Evolutionary conservation across 371 early-diverging fungal genomes (phyloP), one percentile per base, ranked within the genome.

Genomic region (Synchytrium microbalum): DNA sequence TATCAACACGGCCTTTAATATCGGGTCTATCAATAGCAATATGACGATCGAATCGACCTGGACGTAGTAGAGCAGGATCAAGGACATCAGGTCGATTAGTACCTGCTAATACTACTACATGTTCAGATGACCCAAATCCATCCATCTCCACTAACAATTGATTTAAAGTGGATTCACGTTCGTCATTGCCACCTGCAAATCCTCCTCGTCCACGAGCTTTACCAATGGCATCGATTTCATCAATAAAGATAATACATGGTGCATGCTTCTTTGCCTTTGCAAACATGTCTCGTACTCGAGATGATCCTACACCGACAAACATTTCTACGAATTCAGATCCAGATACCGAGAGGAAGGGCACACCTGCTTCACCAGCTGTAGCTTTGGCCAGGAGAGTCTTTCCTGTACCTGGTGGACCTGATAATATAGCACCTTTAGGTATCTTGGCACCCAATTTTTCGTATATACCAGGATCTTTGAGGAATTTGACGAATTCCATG

Each of bases 321-420:
- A 99, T 99, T 76, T 98, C 98, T 27, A 98, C 93, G 72, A 99
- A 98, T 74, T 99, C 99, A 16, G 98, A 95, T n/a, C 99, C 99
- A 2, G 95, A 93, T 26, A 99, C 98, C 57, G 90, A 91, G 55
- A 97, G 75, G 80, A 99, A 99, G 1, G 98, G 94, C 3, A 96
- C 96, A 28, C 92, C 95, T 3, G 98, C 98, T 75, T 99, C 98
- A 58, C 98, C 98, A 0, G 99, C 99, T 0, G 98, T 96, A 0
- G 99, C 99, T 77, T 98, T 98, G 51, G 99, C 99, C 55, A 99
- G 73, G 58, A 99, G 76, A 1, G 99, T 98, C 76, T 99, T 99
- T 70, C 98, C 96, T 69, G 75, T n/a, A 63, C 99, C 99, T 3
- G 99, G 99, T 16, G 96, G 95, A 1, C 99, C 98, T 59, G 93